Evolutionary conservation across 805 yeast genomes (phyloP).

Genomic region (Metschnikowia koreensis): DNA sequence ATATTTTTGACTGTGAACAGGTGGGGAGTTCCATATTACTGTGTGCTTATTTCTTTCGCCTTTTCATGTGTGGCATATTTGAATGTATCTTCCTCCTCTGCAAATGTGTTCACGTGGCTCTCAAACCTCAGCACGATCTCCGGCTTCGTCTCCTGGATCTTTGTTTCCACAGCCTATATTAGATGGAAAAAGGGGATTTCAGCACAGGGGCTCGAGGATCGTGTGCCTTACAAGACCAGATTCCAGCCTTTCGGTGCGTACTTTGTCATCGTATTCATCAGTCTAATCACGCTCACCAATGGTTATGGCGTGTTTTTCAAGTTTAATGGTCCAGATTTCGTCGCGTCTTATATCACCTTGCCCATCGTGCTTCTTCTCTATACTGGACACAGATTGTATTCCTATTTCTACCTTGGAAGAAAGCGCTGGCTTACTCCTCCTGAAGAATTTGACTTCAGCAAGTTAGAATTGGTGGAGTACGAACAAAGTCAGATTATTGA

Average conservation of each 20-base stretch:
- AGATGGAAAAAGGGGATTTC: slow-evolving; percentile 65
- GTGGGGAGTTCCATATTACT: slow-evolving; percentile 43
- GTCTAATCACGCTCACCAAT: slow-evolving; percentile 61
- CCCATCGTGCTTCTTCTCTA: slow-evolving; percentile 55
- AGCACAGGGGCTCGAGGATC: slow-evolving; percentile 50
- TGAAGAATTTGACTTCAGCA: slow-evolving; percentile 59
- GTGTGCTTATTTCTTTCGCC: slow-evolving; percentile 32
- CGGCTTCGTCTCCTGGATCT: slow-evolving; percentile 65
- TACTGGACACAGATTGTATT: slow-evolving; percentile 54
- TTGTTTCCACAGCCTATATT: slow-evolving; percentile 50
- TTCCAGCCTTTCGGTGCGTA: slow-evolving; percentile 60
- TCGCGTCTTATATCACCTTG: slow-evolving; percentile 71
- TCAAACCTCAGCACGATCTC: slow-evolving; percentile 64
- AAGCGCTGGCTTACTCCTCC: slow-evolving; percentile 46
- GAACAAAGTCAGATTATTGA: slow-evolving; percentile 42
- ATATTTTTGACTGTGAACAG: slow-evolving; percentile 28
- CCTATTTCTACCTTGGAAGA: slow-evolving; percentile 26
- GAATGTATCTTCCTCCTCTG: slow-evolving; percentile 52
- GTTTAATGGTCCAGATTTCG: slow-evolving; percentile 55
- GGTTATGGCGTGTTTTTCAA: slow-evolving; percentile 68
- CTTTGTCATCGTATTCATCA: slow-evolving; percentile 48
- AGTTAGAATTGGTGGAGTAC: slow-evolving; percentile 59
- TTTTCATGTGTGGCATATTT: slow-evolving; percentile 51
- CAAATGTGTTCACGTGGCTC: slow-evolving; percentile 61
- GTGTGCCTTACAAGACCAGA: slow-evolving; percentile 56